A percentile compares a stretch with the other conserved stretches of the same genome.
phyloP scores from a whole-genome alignment of 2,329 filamentous ascomycete genomes.

The Aureobasidium mangrovei region DNA sequence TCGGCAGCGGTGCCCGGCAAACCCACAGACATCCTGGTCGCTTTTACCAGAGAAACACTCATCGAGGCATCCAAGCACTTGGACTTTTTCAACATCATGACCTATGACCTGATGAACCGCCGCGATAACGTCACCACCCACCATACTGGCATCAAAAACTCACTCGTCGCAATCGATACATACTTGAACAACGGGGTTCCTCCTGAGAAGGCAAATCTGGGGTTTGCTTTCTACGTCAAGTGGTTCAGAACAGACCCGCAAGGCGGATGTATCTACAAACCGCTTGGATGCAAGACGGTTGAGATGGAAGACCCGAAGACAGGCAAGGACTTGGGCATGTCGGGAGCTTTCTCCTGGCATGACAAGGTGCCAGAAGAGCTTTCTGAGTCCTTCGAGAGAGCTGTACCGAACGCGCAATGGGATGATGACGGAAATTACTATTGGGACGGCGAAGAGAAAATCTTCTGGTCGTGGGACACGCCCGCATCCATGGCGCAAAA shows the following conservation, averaged over 20 bases:
- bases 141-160: conserved; percentile 53
- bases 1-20: conserved; percentile 60
- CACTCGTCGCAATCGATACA: conserved; percentile 46
- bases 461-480: conserved; percentile 72
- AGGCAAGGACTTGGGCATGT: conserved; percentile 35
- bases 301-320: conserved; percentile 51
- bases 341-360: conserved; percentile 19
- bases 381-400: conserved; percentile 48
- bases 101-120: conserved; percentile 63
- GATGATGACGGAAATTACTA: conserved; percentile 58
- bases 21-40: conserved; percentile 53
- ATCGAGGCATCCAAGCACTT: conserved; percentile 51
- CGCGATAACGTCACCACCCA: conserved; percentile 56
- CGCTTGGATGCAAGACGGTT: conserved; percentile 52
- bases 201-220: conserved; percentile 51
- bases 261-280: conserved; percentile 36
- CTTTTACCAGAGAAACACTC: conserved; percentile 49
- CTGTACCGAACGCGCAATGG: conserved; percentile 44
- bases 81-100: conserved; percentile 64
- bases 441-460: conserved; percentile 49
- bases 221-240: conserved; percentile 62
- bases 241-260: conserved; percentile 51
- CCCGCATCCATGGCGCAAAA: conserved; percentile 52
- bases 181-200: conserved; percentile 52
- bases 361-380: conserved; percentile 43